Conservation (phyloP, 192 early-diverging fungal species). For the Chytriomyces sp. region DNA sequence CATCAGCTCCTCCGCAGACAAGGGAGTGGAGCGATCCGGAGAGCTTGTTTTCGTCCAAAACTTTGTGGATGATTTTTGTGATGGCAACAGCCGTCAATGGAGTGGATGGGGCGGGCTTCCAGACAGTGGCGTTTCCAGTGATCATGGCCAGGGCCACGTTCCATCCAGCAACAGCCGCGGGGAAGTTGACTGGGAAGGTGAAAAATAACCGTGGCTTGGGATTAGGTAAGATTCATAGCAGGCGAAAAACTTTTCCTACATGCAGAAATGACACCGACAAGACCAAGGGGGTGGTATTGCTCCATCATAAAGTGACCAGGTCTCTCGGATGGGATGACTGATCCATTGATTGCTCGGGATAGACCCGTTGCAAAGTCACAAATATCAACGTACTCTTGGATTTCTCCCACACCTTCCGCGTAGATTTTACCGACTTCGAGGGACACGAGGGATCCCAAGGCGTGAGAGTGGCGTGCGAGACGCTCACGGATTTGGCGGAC, state of each 20-base stretch:
- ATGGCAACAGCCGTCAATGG: conserved; percentile 85
- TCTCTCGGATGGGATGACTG: conserved; percentile 85
- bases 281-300: conserved; percentile 92
- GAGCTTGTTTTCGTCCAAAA: conserved; percentile 78
- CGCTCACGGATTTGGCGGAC: conserved; percentile 88
- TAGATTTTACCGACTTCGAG: conserved; percentile 96
- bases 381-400: conserved; percentile 97
- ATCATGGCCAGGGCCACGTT: conserved; percentile 88
- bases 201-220: not conserved
- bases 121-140: conserved; percentile 88
- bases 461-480: conserved; percentile 73
- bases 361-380: conserved; percentile 90
- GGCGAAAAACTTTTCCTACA: conserved; percentile 50
- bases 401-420: conserved; percentile 89
- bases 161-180: conserved; percentile 91
- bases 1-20: conserved; percentile 81
- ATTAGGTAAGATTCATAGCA: not conserved
- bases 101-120: conserved; percentile 71
- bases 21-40: conserved; percentile 85
- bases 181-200: conserved; percentile 75
- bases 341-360: conserved; percentile 77
- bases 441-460: conserved; percentile 84
- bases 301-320: conserved; percentile 96
- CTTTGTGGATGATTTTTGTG: conserved; percentile 82
- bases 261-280: conserved; percentile 90